Evolutionary conservation across 2,329 filamentous ascomycete species (phyloP).

Genomic region (Grosmannia clavigera): DNA sequence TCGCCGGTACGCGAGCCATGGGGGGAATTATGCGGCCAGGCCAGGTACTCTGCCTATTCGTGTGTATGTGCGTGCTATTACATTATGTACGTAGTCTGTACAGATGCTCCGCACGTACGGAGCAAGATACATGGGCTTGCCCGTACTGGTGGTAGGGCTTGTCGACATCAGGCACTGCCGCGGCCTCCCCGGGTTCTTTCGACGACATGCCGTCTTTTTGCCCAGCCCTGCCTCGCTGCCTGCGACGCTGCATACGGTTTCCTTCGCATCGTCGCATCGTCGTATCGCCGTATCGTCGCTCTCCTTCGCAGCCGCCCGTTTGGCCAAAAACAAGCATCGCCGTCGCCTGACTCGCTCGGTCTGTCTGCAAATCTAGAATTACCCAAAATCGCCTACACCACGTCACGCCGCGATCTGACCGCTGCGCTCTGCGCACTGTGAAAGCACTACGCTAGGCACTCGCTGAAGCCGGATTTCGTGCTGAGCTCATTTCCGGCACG

Average conservation of each 20-base stretch:
- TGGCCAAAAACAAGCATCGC: background rate
- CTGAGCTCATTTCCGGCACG: background rate
- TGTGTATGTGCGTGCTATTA: background rate
- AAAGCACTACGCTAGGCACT: background rate
- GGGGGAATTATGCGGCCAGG: background rate
- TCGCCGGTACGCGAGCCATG: background rate
- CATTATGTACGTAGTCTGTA: background rate
- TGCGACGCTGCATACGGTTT: too few species aligned
- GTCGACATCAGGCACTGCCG: background rate
- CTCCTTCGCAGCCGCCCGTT: too few species aligned
- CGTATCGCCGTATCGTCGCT: too few species aligned
- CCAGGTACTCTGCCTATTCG: background rate
- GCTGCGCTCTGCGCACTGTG: background rate
- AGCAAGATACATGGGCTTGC: background rate
- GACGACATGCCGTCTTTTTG: constrained; percentile 1
- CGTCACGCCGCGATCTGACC: background rate
- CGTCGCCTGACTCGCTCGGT: background rate
- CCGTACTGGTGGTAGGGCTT: background rate
- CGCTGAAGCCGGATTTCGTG: background rate
- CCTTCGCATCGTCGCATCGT: too few species aligned
- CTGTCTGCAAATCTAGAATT: background rate
- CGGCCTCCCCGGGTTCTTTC: background rate
- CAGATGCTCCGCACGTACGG: background rate
- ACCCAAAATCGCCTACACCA: background rate
- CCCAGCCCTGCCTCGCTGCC: background rate